Base-by-base conservation (phyloP, 768 basidiomycete species). In the Xerocomellus intermedius region DNA sequence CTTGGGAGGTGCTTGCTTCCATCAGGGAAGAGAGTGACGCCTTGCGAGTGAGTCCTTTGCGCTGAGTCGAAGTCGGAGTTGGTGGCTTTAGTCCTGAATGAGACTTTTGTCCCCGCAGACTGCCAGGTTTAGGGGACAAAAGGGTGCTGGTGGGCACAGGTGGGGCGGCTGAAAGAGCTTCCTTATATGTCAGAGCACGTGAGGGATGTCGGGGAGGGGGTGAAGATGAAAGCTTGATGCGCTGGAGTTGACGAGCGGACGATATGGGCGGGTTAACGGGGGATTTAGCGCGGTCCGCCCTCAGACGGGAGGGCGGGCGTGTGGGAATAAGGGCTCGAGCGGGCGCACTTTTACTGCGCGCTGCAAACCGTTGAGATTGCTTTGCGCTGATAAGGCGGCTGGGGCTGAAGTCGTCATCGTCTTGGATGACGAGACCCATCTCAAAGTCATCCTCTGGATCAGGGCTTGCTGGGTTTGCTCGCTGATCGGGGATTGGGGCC, bases 391-490 rank as follows among this genome's bases (percentile, higher is more conserved):
- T 74, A 21, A 93, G 79, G 50, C 89, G 78, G 68, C 86, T 88
- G 14, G 89, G 88, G 65, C 87, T 91, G 45, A 94, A 82, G 65
- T 93, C 90, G 50, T 80, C 81, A 66, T 91, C 91, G 58, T 90
- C 88, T 63, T 87, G 86, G 62, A 94, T 86, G 59, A 92, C 80
- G 49, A 94, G 84, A 14, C 91, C 91, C 56, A 81, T 81, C 71
- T 94, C 91, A 58, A 93, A 92, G 68, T 92, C 89, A 56, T 93
- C 91, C 63, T 94, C 91, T 13, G 77, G 82, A 69, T 91, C 83
- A 16, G 84, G 81, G 54, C 73, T 78, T 24, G 82, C 73, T 8
- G 81, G 65, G 59, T 82, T 86, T 59, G 79, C 68, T 19, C 73
- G 73, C 22, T 80, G 79, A 19, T 83, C 81, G 43, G 77, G 78